Conservation (phyloP, 768 basidiomycete genomes). For the Suillus hirtellus region DNA sequence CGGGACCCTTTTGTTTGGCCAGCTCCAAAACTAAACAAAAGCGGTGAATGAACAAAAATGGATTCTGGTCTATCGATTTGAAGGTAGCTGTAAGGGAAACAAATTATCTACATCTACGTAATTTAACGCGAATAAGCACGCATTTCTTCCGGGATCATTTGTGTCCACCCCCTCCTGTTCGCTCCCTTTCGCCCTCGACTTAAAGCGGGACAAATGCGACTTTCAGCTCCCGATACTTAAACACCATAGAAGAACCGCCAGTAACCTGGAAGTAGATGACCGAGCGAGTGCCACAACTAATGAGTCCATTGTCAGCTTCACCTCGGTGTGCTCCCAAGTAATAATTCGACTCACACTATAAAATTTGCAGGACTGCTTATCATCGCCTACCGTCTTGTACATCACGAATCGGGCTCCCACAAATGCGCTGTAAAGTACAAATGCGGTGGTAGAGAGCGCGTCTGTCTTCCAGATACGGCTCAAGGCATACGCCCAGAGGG, state of each 20-base stretch:
- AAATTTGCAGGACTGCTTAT: slow-evolving; percentile 37
- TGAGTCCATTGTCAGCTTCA: background rate
- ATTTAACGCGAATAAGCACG: too few species aligned
- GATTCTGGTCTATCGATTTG: too few species aligned
- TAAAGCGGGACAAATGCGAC: background rate
- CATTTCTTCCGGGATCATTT: too few species aligned
- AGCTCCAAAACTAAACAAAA: too few species aligned
- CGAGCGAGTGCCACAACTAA: slow-evolving; percentile 38
- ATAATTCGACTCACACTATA: slow-evolving; percentile 35
- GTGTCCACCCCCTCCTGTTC: too few species aligned
- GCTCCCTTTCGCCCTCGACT: too few species aligned
- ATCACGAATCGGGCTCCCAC: slow-evolving; percentile 37
- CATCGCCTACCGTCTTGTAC: slow-evolving; percentile 28
- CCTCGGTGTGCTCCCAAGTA: background rate
- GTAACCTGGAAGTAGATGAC: slow-evolving; percentile 36
- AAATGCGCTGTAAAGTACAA: slow-evolving; percentile 34
- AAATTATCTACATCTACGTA: too few species aligned
- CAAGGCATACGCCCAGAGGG: slow-evolving; percentile 39
- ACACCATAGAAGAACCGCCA: slow-evolving; percentile 34
- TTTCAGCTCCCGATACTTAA: background rate
- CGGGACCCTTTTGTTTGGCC: too few species aligned
- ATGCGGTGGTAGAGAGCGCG: slow-evolving; percentile 21
- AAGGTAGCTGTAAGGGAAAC: too few species aligned
- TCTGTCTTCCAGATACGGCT: slow-evolving; percentile 38
- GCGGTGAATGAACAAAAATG: too few species aligned